A percentile compares a stretch with the other conserved stretches of the same genome.
These are phyloP conservation scores for Micromonas commoda DNA, from an alignment of 139 green algal genomes.

Conservation along the genomic window DNA sequence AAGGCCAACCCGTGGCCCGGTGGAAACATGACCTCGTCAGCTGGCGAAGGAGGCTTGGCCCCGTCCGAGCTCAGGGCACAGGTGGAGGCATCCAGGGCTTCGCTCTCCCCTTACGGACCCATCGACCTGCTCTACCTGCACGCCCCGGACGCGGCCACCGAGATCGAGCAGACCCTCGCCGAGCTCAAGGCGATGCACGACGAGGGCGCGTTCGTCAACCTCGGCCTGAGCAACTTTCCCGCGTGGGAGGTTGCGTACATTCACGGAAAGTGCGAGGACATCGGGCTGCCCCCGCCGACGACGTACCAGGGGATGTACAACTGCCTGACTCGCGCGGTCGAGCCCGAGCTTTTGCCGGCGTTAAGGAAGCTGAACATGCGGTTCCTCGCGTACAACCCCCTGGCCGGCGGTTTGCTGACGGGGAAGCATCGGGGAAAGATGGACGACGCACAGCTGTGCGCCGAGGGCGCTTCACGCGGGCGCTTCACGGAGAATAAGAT, in stretches of 20 bases:
- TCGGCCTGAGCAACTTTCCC: slow-evolving; percentile 8
- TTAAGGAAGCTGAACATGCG: background rate
- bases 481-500: slow-evolving; percentile 15
- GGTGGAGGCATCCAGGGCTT: background rate
- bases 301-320: slow-evolving; percentile 26
- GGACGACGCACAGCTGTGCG: background rate
- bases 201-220: background rate
- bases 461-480: background rate
- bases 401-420: background rate
- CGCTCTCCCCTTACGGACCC: background rate
- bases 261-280: background rate
- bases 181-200: background rate
- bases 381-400: slow-evolving; percentile 13
- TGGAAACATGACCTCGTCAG: background rate
- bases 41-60: background rate
- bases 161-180: background rate
- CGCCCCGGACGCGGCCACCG: slow-evolving; percentile 16
- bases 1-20: slow-evolving; percentile 24
- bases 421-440: background rate
- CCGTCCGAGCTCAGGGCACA: background rate
- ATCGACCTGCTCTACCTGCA: slow-evolving; percentile 14
- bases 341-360: slow-evolving; percentile 15
- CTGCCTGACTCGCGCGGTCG: background rate
- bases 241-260: slow-evolving; percentile 10
- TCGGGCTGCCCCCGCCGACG: background rate